Base-by-base conservation (phyloP, 441 rosid genomes). In the Erysimum cheiri region DNA sequence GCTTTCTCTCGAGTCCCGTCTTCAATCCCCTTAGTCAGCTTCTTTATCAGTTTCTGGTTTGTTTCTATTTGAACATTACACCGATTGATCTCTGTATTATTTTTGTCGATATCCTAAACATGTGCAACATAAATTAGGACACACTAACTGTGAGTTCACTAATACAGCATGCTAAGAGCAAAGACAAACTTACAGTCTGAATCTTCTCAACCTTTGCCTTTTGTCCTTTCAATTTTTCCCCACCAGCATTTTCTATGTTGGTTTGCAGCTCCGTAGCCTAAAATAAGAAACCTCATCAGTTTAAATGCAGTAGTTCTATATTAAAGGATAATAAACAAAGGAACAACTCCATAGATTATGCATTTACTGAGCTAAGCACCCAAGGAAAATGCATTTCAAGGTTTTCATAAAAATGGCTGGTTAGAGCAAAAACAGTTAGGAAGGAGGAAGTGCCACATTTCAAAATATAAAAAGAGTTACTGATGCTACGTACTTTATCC, bases 31-130 rank as follows among this genome's bases (percentile, higher is more conserved):
- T 92, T 95, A 11, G 88, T 83, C 80, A 92, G 74, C 76, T 95
- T 92, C 86, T 92, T 90, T 52, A 87, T 82, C 91, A 87, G 85
- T 87, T 92, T 90, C 78, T 87, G 83, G 75, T 87, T 82, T 55
- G 97, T 85, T 86, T 92, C 96, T 70, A 87, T 90, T 81, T 87
- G 97, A 76, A 90, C 98, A 79, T 88, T 90, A 83, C 80, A 89
- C 57, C 95, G 87, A 74, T 90, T 95, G 77, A 95, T 90, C 77
- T 90, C 99, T 15, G 98, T 86, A 81, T 82, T 80, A 66, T 69
- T 81, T 77, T 85, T 88, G 82, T 89, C 97, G 64, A 95, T 92
- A 78, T 92, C 98, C 99, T 92, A 76, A 72, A 52, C 37, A 72
- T 39, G 39, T 52, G 48, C 10, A 67, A 63, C 67, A 72, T 61